Conservation (phyloP, 2,329 filamentous ascomycete species). For the Penicillium corylophilum region DNA sequence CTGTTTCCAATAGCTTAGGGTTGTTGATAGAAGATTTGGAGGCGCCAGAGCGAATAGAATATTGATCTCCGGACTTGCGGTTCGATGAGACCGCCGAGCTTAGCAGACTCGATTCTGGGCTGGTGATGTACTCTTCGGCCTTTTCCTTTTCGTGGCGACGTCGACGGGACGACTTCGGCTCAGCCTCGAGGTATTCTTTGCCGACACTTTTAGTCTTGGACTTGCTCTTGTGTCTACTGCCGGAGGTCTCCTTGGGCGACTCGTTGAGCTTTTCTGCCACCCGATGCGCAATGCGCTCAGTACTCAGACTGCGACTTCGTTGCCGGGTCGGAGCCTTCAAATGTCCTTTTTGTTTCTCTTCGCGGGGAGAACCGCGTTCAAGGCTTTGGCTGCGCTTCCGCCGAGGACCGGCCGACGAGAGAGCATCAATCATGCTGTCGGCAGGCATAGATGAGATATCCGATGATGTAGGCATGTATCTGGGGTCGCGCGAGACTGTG, state of each 20-base stretch:
- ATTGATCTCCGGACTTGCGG: conserved; percentile 55
- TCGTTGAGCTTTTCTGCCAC: conserved; percentile 66
- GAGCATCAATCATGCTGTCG: conserved; percentile 65
- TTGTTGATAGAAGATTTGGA: conserved; percentile 82
- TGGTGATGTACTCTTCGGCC: conserved; percentile 53
- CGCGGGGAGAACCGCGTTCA: conserved; percentile 39
- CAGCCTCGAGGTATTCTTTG: conserved; percentile 46
- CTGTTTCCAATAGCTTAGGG: conserved; percentile 82
- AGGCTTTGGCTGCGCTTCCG: conserved; percentile 53
- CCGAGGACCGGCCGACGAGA: conserved; percentile 47
- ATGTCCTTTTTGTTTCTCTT: conserved; percentile 46
- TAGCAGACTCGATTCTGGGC: conserved; percentile 62
- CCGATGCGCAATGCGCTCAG: conserved; percentile 66
- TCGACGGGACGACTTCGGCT: conserved; percentile 48
- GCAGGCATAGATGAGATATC: conserved; percentile 82
- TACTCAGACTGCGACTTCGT: conserved; percentile 63
- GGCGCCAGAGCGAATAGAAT: conserved; percentile 59
- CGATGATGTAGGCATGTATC: conserved; percentile 69
- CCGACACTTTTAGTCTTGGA: conserved; percentile 44
- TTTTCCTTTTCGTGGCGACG: conserved; percentile 48
- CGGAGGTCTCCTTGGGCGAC: conserved; percentile 48
- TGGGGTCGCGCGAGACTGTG: conserved; percentile 57
- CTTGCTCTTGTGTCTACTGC: conserved; percentile 43
- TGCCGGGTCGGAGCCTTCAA: conserved; percentile 60
- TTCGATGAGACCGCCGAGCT: conserved; percentile 58